Conservation (phyloP, 2,329 filamentous ascomycete species). For the Penicillium nordicum region DNA sequence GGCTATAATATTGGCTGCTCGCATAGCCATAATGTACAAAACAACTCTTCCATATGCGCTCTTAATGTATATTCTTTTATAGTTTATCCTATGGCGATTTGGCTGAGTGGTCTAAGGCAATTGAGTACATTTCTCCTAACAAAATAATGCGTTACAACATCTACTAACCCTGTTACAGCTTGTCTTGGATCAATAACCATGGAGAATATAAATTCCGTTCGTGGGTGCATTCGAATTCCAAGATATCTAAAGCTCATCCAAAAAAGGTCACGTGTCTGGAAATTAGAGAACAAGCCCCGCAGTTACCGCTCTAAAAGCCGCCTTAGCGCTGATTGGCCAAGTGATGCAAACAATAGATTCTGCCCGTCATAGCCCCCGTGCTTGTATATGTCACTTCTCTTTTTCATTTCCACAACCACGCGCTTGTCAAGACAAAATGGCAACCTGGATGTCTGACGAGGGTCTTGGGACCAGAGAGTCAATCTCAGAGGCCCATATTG, state of each 20-base stretch:
- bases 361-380: slow-evolving; percentile 10
- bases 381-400: slow-evolving; percentile 5
- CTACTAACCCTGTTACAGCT: no score
- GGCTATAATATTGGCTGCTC: no score
- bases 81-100: no score
- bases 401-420: slow-evolving; percentile 1
- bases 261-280: background rate
- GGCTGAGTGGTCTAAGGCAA: no score
- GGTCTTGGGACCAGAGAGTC: slow-evolving; percentile 9
- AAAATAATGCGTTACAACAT: no score
- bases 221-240: no score
- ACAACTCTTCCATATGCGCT: no score
- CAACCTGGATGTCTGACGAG: slow-evolving; percentile 8
- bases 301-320: slow-evolving; percentile 2
- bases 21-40: no score
- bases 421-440: slow-evolving; percentile 10
- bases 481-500: slow-evolving; percentile 16
- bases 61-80: no score
- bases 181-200: no score
- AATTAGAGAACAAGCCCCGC: background rate
- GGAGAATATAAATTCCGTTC: no score
- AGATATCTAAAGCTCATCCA: background rate
- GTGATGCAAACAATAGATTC: slow-evolving; percentile 1
- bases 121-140: no score
- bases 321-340: background rate